Evolutionary conservation across 202 grass and related monocot genomes (phyloP).

Genomic region (Hordeum pubiflorum): DNA sequence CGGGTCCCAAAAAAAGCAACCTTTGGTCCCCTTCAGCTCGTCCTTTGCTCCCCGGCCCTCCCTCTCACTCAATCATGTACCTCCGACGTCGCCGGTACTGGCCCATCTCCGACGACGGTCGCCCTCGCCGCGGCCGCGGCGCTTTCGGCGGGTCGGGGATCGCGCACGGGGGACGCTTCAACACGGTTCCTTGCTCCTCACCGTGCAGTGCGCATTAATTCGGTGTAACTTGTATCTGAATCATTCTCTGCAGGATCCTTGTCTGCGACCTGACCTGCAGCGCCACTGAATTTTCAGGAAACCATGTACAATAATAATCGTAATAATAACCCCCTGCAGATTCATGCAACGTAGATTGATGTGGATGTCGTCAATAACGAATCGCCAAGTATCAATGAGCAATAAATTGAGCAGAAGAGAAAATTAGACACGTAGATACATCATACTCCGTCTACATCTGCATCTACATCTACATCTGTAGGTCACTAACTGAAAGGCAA

Average conservation of each 20-base stretch:
- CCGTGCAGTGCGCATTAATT: constrained; percentile 16
- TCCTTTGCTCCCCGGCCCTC: background rate
- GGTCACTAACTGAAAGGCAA: constrained; percentile 32
- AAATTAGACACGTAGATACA: background rate
- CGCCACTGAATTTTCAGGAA: background rate
- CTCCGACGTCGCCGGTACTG: constrained; percentile 10
- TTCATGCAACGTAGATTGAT: constrained; percentile 30
- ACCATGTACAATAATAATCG: background rate
- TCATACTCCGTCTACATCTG: constrained; percentile 1
- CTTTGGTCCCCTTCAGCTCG: constrained; percentile 17
- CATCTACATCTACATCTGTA: background rate
- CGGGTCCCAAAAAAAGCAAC: constrained; percentile 16
- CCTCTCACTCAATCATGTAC: constrained; percentile 35
- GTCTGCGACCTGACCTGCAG: background rate
- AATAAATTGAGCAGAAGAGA: constrained; percentile 27
- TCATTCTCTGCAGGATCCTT: constrained; percentile 13
- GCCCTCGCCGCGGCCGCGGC: background rate
- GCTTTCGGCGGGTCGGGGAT: background rate
- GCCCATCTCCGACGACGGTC: constrained; percentile 20
- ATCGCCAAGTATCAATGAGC: background rate
- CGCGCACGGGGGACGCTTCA: constrained; percentile 12
- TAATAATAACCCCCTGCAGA: constrained; percentile 6
- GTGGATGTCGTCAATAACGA: constrained; percentile 32
- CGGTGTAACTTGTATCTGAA: constrained; percentile 14
- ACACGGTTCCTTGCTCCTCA: constrained; percentile 16